Conservation (phyloP, 805 yeast species). For the Candida loeiensis region DNA sequence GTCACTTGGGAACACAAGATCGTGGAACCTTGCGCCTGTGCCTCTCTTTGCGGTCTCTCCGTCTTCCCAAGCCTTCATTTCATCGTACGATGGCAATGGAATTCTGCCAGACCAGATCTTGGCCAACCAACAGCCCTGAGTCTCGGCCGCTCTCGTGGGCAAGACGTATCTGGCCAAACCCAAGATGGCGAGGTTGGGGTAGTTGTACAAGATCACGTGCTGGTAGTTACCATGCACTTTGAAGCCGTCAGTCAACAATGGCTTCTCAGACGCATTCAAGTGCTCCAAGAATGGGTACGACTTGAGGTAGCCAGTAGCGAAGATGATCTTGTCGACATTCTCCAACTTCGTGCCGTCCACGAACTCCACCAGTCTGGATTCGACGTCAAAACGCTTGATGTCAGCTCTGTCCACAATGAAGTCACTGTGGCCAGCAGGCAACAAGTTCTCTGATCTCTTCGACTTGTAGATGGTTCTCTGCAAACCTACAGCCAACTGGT, state of each 20-base stretch:
- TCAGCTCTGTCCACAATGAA: slow-evolving; percentile 43
- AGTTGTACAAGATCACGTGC: slow-evolving; percentile 44
- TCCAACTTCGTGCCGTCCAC: slow-evolving; percentile 22
- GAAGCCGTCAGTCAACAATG: slow-evolving; percentile 29
- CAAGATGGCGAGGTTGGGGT: slow-evolving; percentile 42
- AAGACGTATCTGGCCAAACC: slow-evolving; percentile 45
- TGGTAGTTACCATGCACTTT: slow-evolving; percentile 39
- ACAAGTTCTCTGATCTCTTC: slow-evolving; percentile 41
- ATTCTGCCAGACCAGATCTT: slow-evolving; percentile 42
- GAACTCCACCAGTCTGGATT: slow-evolving; percentile 24
- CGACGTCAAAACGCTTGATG: slow-evolving; percentile 35
- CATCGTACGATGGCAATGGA: slow-evolving; percentile 34
- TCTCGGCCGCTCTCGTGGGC: slow-evolving; percentile 50
- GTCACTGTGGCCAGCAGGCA: slow-evolving; percentile 45
- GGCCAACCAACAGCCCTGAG: slow-evolving; percentile 44
- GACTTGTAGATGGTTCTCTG: slow-evolving; percentile 46
- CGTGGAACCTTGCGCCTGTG: slow-evolving; percentile 25
- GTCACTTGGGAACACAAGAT: slow-evolving; percentile 53
- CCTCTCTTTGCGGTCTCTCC: slow-evolving; percentile 27
- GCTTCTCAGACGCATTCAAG: slow-evolving; percentile 13
- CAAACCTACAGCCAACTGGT: slow-evolving; percentile 49
- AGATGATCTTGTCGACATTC: slow-evolving; percentile 27
- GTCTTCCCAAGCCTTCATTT: slow-evolving; percentile 32
- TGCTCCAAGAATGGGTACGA: slow-evolving; percentile 31
- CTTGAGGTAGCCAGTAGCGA: slow-evolving; percentile 40